Conservation (phyloP, 345 rosid species). For the Salix viminalis region DNA sequence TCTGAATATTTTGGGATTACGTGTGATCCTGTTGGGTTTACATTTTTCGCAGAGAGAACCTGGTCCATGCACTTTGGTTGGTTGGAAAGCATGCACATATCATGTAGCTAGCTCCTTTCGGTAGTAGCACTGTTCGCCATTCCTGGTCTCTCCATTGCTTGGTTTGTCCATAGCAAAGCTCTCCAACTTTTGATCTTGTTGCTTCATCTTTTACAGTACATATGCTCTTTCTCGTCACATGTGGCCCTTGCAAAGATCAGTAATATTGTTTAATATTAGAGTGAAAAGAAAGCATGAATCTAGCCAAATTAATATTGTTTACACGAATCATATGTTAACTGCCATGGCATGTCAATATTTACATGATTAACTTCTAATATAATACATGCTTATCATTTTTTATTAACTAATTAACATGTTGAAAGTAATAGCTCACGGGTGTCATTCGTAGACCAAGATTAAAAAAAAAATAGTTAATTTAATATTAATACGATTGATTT, state of each 20-base stretch:
- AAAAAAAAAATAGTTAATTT: too few relatives aligned
- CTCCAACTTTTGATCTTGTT: background rate
- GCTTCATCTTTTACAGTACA: background rate
- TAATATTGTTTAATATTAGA: background rate
- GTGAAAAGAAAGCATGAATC: background rate
- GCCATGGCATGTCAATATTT: background rate
- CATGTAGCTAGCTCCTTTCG: too few relatives aligned
- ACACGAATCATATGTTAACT: background rate
- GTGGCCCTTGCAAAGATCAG: background rate
- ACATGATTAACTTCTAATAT: background rate
- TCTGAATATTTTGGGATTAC: background rate
- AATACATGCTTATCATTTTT: too few relatives aligned
- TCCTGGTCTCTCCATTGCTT: background rate
- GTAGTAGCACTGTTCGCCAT: background rate
- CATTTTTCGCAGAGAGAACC: background rate
- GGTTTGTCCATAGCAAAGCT: background rate
- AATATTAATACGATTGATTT: too few relatives aligned
- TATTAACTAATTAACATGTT: background rate
- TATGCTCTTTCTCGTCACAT: background rate
- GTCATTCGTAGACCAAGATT: background rate
- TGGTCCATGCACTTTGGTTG: conserved; percentile 33
- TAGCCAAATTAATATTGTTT: background rate
- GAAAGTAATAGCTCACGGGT: background rate
- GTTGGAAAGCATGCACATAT: conserved; percentile 18
- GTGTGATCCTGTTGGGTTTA: background rate